phyloP scores from a whole-genome alignment of 2,329 filamentous ascomycete genomes.

The Cordyceps pruinosa region DNA sequence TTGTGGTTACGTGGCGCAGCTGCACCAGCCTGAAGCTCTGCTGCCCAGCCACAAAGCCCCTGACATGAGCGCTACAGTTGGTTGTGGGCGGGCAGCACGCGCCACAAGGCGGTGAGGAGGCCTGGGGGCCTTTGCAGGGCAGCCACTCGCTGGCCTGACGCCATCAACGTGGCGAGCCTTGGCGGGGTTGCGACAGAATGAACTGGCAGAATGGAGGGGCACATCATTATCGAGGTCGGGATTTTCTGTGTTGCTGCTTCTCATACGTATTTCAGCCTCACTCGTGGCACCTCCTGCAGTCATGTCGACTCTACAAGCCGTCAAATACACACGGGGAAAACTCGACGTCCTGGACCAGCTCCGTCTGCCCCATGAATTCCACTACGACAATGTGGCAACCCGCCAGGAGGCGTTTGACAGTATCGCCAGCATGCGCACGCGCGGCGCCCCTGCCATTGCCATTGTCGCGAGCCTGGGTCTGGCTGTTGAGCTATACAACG shows the following conservation, averaged over 20 bases:
- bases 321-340: conserved; percentile 65
- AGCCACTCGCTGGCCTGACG: conserved; percentile 2
- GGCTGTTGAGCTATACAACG: conserved; percentile 71
- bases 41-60: no score
- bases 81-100: background rate
- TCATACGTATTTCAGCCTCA: background rate
- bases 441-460: conserved; percentile 86
- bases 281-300: conserved; percentile 30
- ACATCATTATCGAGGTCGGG: background rate
- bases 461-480: conserved; percentile 91
- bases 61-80: background rate
- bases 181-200: conserved; percentile 21
- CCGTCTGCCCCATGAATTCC: conserved; percentile 70
- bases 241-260: no score
- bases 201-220: conserved; percentile 13
- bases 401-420: conserved; percentile 73
- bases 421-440: conserved; percentile 71
- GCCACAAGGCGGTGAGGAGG: conserved; percentile 2
- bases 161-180: conserved; percentile 5
- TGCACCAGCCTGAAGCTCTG: background rate
- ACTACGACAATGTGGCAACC: conserved; percentile 66
- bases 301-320: conserved; percentile 64
- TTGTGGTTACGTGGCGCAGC: background rate
- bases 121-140: background rate
- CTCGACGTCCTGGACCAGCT: conserved; percentile 78